A percentile compares a stretch with the other conserved stretches of the same genome.
These are phyloP conservation scores for Geranium brycei DNA, from an alignment of 345 rosid genomes.

Conservation along the genomic window DNA sequence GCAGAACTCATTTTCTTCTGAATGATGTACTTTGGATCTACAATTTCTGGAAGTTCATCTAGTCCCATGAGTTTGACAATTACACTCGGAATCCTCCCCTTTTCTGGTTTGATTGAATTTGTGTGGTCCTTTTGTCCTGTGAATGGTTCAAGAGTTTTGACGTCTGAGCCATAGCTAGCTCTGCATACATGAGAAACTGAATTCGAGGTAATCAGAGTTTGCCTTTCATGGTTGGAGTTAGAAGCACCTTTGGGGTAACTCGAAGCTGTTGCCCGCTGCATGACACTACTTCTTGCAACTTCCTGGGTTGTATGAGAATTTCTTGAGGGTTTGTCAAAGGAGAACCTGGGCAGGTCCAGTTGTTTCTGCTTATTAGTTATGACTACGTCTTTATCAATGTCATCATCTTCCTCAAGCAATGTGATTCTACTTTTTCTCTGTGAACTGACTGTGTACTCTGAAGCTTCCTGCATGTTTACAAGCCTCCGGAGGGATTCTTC, in stretches of 20 bases:
- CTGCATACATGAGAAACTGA: slow-evolving; percentile 26
- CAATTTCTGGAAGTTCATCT: slow-evolving; percentile 49
- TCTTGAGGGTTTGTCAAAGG: slow-evolving; percentile 31
- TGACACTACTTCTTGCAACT: slow-evolving; percentile 26
- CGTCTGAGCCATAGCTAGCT: slow-evolving; percentile 15
- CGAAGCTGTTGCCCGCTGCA: slow-evolving; percentile 36
- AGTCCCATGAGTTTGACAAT: slow-evolving; percentile 82
- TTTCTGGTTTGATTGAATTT: slow-evolving; percentile 35
- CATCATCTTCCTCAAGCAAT: slow-evolving; percentile 57
- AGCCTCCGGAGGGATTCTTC: slow-evolving; percentile 75
- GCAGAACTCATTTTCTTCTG: slow-evolving; percentile 17
- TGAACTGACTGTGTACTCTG: slow-evolving; percentile 33
- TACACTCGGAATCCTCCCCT: slow-evolving; percentile 64
- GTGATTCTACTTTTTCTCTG: slow-evolving; percentile 45
- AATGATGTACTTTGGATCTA: slow-evolving; percentile 17
- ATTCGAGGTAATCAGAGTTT: no score
- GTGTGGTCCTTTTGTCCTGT: slow-evolving; percentile 20
- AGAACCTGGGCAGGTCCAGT: slow-evolving; percentile 33
- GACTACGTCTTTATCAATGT: slow-evolving; percentile 19
- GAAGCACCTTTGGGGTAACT: slow-evolving; percentile 25
- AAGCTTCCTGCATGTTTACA: slow-evolving; percentile 60
- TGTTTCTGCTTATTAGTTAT: slow-evolving; percentile 25
- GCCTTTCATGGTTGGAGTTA: no score
- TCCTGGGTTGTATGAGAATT: slow-evolving; percentile 22
- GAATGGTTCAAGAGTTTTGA: slow-evolving; percentile 13